Conservation (phyloP, 208 protist species). For the Angomonas desouzai region DNA sequence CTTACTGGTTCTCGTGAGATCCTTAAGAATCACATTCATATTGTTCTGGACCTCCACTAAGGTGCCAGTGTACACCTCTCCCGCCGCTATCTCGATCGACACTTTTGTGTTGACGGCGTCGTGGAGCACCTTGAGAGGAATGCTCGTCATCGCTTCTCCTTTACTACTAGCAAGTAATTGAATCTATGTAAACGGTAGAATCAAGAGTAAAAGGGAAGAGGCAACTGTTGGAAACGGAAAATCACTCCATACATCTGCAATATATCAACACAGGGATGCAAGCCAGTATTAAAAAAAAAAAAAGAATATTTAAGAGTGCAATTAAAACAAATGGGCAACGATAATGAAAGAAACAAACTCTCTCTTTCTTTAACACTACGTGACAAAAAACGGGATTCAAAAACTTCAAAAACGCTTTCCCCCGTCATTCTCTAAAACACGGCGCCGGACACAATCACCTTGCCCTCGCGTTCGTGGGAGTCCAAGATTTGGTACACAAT, state of each 20-base stretch:
- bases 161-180: constrained; percentile 9
- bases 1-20: constrained; percentile 71
- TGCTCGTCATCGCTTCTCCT: constrained; percentile 24
- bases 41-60: constrained; percentile 86
- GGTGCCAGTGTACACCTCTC: constrained; percentile 88
- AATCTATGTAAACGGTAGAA: neutral
- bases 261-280: neutral
- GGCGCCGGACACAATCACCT: constrained; percentile 8
- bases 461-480: constrained; percentile 45
- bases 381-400: no score
- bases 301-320: neutral
- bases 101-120: constrained; percentile 88
- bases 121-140: constrained; percentile 93
- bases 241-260: neutral
- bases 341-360: no score
- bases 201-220: neutral
- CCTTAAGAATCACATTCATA: constrained; percentile 88
- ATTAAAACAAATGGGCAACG: no score
- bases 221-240: constrained; percentile 5
- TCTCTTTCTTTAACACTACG: no score
- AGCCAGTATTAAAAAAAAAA: constrained; percentile 2
- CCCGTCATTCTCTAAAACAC: constrained; percentile 1
- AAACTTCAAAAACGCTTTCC: no score
- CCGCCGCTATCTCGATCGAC: constrained; percentile 88
- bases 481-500: constrained; percentile 81